Conservation (phyloP, 2,329 filamentous ascomycete genomes). For the Graphilbum ipis-grandicollis region DNA sequence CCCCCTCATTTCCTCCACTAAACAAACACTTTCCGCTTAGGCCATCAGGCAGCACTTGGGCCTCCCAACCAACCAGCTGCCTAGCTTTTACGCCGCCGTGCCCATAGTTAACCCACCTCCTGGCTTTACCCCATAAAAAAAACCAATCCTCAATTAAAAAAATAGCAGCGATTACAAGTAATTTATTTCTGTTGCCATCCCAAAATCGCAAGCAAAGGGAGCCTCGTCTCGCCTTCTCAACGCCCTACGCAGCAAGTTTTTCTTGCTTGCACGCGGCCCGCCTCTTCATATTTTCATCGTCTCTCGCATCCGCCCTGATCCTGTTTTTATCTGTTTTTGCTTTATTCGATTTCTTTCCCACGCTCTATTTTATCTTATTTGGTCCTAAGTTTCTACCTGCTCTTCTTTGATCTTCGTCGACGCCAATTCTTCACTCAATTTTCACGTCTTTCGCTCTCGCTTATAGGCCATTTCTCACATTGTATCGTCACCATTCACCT, state of each 20-base stretch:
- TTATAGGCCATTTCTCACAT: too few relatives aligned
- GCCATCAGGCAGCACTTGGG: background rate
- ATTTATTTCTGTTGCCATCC: background rate
- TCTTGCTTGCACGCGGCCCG: conserved; percentile 7
- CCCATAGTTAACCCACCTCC: conserved; percentile 2
- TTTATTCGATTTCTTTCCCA: background rate
- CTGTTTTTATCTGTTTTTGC: background rate
- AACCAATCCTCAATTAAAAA: conserved; percentile 6
- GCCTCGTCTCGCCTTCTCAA: conserved; percentile 5
- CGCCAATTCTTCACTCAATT: too few relatives aligned
- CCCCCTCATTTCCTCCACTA: background rate
- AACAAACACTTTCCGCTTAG: background rate
- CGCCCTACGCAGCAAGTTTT: conserved; percentile 5
- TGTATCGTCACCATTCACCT: too few relatives aligned
- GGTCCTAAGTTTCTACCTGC: too few relatives aligned
- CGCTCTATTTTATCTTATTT: background rate
- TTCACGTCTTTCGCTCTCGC: too few relatives aligned
- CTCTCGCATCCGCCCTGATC: background rate
- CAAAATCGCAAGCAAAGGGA: conserved; percentile 7
- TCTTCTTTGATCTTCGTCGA: too few relatives aligned
- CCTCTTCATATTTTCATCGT: background rate
- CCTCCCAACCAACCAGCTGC: background rate
- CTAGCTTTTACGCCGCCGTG: background rate
- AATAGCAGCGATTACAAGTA: background rate
- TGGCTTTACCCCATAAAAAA: conserved; percentile 8